These are phyloP conservation scores for Scleroderma citrinum DNA, from an alignment of 768 basidiomycete genomes.

Conservation along the genomic window DNA sequence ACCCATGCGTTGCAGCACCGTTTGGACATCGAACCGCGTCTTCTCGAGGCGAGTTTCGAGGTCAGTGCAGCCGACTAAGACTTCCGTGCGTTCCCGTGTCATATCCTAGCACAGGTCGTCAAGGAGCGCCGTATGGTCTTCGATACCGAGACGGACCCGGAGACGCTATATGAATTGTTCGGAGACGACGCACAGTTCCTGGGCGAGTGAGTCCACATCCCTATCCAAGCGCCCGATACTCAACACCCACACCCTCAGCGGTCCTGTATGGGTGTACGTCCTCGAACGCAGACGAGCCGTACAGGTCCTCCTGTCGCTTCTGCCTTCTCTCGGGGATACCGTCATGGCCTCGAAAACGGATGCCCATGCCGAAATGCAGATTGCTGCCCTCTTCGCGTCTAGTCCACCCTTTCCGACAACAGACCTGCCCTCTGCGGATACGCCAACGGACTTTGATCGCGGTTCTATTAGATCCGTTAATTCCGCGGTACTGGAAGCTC, in stretches of 20 bases:
- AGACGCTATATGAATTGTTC: constrained; percentile 72
- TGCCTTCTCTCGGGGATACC: constrained; percentile 50
- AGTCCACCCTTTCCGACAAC: constrained; percentile 73
- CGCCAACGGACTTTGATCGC: constrained; percentile 30
- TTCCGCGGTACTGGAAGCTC: constrained; percentile 42
- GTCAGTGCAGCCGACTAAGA: constrained; percentile 32
- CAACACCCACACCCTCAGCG: constrained; percentile 36
- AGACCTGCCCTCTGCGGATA: constrained; percentile 49
- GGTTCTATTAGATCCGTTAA: constrained; percentile 38
- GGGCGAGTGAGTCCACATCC: constrained; percentile 55
- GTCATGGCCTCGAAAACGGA: constrained; percentile 68
- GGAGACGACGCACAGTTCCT: constrained; percentile 71
- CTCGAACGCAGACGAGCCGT: constrained; percentile 79
- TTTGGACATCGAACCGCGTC: constrained; percentile 75
- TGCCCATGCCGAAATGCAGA: constrained; percentile 72
- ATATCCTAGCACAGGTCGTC: constrained; percentile 49
- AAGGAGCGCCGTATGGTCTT: constrained; percentile 90
- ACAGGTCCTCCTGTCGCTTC: constrained; percentile 72
- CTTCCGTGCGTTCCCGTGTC: not conserved
- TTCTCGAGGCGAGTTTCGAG: constrained; percentile 80
- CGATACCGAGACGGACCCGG: constrained; percentile 76
- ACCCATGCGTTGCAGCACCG: constrained; percentile 65
- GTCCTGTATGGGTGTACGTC: constrained; percentile 89
- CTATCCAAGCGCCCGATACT: constrained; percentile 2
- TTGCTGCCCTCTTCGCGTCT: constrained; percentile 71